Evolutionary conservation across 306 rosid species (phyloP), one percentile per base, ranked within the genome.

Genomic region (Quercus agrifolia): DNA sequence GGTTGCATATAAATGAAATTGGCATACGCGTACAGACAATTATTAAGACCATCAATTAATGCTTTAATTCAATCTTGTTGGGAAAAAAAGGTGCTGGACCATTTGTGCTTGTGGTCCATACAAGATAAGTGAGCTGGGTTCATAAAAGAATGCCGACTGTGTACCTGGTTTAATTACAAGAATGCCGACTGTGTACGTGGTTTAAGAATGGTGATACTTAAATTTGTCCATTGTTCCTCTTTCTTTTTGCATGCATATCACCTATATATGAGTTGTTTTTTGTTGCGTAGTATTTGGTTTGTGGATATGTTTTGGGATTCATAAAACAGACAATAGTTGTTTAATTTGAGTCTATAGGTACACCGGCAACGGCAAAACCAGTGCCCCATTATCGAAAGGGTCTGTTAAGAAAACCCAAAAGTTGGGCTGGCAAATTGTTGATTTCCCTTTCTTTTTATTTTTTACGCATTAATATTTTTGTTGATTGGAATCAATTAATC

Each of bases 91-190:
- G 44, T 20, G 58, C 83, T 71, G 78, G 82, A 13, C 81, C 85
- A 70, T 10, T 28, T 58, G 56, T 83, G 76, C 61, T 74, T 64
- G 31, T 19, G 83, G 70, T 57, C 73, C 74, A 63, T 79, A 28
- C 80, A 74, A 64, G 76, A 69, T 17, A n/a, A 64, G 74, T 77
- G 81, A 73, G 83, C 57, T 83, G 83, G 84, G 77, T 70, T 74
- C 75, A 59, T 72, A 76, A 77, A 17, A 77, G 44, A 71, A 56
- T 74, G 66, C 27, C 28, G 2, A 0, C 46, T 8, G 11, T 8
- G 46, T 55, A 23, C 71, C 21, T 72, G 41, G 76, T 75, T 81
- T 86, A 76, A 33, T 23, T 0, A 23, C 23, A 17, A 77, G 44
- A 71, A 56, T 74, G 66, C 27, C 28, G 2, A 0, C 46, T 41